These are phyloP conservation scores for Plenodomus tracheiphilus DNA, from an alignment of 2,329 filamentous ascomycete species.

Conservation along the genomic window DNA sequence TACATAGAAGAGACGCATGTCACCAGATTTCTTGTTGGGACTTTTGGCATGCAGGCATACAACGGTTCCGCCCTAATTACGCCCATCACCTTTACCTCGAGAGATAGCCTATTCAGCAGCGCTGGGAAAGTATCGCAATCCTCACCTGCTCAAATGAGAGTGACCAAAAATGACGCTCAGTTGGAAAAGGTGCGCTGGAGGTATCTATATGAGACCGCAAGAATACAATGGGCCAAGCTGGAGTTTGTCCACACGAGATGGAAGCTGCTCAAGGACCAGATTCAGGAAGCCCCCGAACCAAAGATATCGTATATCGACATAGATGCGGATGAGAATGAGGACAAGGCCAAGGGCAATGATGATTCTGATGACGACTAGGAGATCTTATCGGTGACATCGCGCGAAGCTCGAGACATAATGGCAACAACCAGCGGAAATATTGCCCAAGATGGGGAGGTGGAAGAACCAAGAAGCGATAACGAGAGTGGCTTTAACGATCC, in stretches of 20 bases:
- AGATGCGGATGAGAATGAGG: background rate
- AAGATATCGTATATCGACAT: background rate
- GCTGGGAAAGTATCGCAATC: background rate
- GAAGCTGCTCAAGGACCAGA: background rate
- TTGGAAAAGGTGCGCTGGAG: conserved; percentile 12
- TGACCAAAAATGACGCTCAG: background rate
- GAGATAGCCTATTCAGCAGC: background rate
- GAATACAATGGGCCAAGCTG: conserved; percentile 20
- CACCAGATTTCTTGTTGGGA: conserved; percentile 16
- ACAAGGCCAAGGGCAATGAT: background rate
- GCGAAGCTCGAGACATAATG: background rate
- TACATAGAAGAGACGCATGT: conserved; percentile 18
- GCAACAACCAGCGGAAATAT: background rate
- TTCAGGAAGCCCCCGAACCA: background rate
- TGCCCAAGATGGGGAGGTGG: background rate
- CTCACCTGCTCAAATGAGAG: background rate
- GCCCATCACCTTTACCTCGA: conserved; percentile 1
- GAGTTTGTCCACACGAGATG: conserved; percentile 8
- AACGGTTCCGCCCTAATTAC: conserved; percentile 19
- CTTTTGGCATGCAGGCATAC: conserved; percentile 18
- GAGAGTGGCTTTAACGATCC: background rate
- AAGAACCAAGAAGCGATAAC: background rate
- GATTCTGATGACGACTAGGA: background rate
- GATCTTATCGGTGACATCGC: background rate
- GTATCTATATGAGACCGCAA: conserved; percentile 24